phyloP scores from a whole-genome alignment of 441 rosid species.

The Jatropha podagrica region DNA sequence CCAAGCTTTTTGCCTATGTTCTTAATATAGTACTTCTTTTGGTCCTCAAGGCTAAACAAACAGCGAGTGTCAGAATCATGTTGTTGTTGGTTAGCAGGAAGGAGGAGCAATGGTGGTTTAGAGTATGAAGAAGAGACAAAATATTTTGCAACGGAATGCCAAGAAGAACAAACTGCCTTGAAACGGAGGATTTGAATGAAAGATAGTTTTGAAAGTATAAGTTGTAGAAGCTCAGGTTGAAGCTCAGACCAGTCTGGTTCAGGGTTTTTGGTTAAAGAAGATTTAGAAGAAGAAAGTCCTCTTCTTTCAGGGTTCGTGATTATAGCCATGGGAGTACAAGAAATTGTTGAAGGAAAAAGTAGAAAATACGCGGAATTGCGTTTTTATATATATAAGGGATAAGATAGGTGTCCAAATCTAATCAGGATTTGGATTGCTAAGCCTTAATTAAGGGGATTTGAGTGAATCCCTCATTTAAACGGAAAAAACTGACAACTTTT shows the following conservation, averaged over 20 bases:
- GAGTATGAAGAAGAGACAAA: not conserved
- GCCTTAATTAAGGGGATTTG: too few species aligned
- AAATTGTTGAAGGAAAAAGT: not conserved
- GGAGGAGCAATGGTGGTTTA: not conserved
- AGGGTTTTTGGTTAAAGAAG: not conserved
- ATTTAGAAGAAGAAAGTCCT: not conserved
- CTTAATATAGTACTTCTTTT: not conserved
- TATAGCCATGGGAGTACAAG: not conserved
- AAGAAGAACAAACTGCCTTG: slow-evolving; percentile 8
- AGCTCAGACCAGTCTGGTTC: not conserved
- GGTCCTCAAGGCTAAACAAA: not conserved
- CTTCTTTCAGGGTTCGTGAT: not conserved
- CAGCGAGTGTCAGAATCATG: not conserved
- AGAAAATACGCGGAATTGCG: too few species aligned
- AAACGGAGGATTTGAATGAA: not conserved
- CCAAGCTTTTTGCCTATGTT: not conserved
- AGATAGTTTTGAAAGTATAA: slow-evolving; percentile 1
- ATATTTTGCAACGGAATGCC: not conserved
- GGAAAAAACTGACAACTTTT: too few species aligned
- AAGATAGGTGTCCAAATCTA: too few species aligned
- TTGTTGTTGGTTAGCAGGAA: not conserved
- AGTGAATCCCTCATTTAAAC: too few species aligned
- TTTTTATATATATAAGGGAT: too few species aligned
- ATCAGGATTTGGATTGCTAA: too few species aligned
- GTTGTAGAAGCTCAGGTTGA: not conserved